phyloP scores from a whole-genome alignment of 352 stramenopile genomes.

The Globisporangium takayamanum region DNA sequence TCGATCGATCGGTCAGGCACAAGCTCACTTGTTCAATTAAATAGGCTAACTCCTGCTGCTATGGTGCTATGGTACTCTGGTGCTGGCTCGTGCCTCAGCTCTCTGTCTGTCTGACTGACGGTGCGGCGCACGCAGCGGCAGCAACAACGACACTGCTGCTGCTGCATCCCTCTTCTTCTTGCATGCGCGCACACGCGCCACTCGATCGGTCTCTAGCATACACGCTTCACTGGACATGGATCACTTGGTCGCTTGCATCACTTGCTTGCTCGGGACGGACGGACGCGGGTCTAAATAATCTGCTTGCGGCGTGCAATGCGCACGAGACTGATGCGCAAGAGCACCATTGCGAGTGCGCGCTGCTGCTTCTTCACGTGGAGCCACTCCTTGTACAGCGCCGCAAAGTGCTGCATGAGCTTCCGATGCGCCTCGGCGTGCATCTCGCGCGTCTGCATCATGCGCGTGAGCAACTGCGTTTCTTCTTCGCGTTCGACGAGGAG shows the following conservation, averaged over 20 bases:
- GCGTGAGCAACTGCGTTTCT: constrained; percentile 17
- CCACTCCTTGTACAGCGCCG: constrained; percentile 14
- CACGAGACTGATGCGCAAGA: constrained; percentile 18
- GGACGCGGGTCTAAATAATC: constrained; percentile 5
- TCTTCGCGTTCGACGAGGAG: constrained; percentile 15
- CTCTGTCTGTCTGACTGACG: no score
- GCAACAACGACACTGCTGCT: no score
- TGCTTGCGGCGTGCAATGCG: constrained; percentile 14
- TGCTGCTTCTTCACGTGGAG: constrained; percentile 19
- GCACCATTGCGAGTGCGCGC: constrained; percentile 16
- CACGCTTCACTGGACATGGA: background rate
- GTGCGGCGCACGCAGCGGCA: no score
- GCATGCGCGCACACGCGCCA: no score
- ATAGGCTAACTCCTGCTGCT: no score
- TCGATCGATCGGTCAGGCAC: no score
- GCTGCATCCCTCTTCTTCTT: no score
- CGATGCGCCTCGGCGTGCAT: constrained; percentile 17
- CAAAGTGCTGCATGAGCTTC: constrained; percentile 20
- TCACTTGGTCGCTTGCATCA: background rate
- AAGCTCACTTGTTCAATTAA: no score
- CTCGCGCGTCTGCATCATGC: constrained; percentile 18
- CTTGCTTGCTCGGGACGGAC: background rate
- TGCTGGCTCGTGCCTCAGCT: no score
- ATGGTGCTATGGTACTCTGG: no score
- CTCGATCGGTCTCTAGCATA: background rate